Evolutionary conservation across 1,284 basidiomycete species (phyloP).

Genomic region (Polyporus tsugae): DNA sequence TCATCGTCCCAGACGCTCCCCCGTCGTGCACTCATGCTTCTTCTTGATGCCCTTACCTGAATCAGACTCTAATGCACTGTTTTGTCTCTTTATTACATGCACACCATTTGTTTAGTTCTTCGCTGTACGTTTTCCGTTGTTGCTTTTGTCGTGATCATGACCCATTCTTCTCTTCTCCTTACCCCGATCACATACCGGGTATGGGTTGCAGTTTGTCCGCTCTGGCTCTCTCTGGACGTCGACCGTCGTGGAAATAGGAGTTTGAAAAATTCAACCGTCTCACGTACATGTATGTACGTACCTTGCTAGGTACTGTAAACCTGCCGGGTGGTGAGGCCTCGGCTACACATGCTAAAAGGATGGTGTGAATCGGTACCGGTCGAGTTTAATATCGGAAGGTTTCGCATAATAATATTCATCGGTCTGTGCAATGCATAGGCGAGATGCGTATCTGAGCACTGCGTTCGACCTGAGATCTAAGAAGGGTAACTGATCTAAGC

Average conservation of each 20-base stretch:
- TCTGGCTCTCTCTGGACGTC: not conserved
- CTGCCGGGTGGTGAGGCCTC: not conserved
- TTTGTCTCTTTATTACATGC: conserved; percentile 27
- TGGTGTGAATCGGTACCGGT: not conserved
- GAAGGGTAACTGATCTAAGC: not conserved
- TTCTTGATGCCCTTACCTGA: not conserved
- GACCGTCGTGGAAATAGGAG: conserved; percentile 10
- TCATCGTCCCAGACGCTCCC: not conserved
- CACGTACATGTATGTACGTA: conserved; percentile 1
- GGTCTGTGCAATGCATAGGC: not conserved
- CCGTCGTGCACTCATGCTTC: conserved; percentile 1
- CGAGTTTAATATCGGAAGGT: too few relatives aligned
- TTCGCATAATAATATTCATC: too few relatives aligned
- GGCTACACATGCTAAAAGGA: not conserved
- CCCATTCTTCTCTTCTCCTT: not conserved
- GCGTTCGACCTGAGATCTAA: not conserved
- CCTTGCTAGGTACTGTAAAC: conserved; percentile 5
- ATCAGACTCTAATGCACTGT: conserved; percentile 4
- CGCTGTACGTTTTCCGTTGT: conserved; percentile 16
- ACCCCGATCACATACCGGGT: not conserved
- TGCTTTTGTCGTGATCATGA: conserved; percentile 12
- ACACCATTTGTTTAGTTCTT: conserved; percentile 20
- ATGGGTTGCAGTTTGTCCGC: conserved; percentile 4
- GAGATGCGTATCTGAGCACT: not conserved
- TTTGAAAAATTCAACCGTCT: not conserved